These are phyloP conservation scores for Hypholoma sublateritium DNA, from an alignment of 768 basidiomycete genomes.

Conservation along the genomic window DNA sequence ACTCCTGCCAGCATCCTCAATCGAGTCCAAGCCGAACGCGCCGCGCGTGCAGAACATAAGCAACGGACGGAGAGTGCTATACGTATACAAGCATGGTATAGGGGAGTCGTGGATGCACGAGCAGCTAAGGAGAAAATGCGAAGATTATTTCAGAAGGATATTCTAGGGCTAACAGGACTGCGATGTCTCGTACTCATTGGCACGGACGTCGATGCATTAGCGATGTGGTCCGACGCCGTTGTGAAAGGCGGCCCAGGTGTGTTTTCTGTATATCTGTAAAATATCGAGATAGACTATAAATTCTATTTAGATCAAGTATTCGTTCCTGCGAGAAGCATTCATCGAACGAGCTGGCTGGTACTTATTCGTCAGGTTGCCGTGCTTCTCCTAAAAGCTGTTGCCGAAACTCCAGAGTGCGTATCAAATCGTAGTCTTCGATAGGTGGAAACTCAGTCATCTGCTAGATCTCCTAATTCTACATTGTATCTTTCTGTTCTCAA, in stretches of 20 bases:
- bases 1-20: constrained; percentile 59
- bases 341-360: constrained; percentile 55
- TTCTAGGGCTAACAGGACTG: constrained; percentile 54
- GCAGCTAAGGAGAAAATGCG: constrained; percentile 45
- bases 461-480: constrained; percentile 47
- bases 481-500: constrained; percentile 53
- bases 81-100: constrained; percentile 71
- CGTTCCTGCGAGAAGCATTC: constrained; percentile 32
- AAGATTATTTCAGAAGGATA: constrained; percentile 48
- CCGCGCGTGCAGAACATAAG: constrained; percentile 58
- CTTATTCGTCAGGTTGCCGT: constrained; percentile 51
- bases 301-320: constrained; percentile 38
- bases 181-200: constrained; percentile 68
- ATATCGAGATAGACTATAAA: neutral
- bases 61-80: constrained; percentile 57
- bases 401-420: constrained; percentile 50
- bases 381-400: constrained; percentile 52
- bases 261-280: constrained; percentile 15
- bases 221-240: constrained; percentile 44
- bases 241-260: constrained; percentile 28
- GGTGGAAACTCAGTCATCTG: neutral
- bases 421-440: neutral
- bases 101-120: constrained; percentile 45
- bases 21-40: constrained; percentile 36
- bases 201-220: constrained; percentile 45